Evolutionary conservation across 73 alveolate genomes (phyloP), one percentile per base, ranked within the genome.

Genomic region (Paramecium sexaurelia): DNA sequence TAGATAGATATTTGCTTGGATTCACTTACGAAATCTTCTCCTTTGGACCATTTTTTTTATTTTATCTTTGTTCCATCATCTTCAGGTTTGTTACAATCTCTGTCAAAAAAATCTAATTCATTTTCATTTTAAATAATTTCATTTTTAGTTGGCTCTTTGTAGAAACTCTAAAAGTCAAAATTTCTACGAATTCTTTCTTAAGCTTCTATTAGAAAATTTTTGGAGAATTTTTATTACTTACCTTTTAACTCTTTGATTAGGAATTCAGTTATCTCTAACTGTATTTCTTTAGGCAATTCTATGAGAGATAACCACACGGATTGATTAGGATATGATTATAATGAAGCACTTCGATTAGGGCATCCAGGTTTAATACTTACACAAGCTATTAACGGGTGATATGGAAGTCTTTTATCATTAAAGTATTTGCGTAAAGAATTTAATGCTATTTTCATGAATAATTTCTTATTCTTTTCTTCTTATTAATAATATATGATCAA

Each of bases 301-400:
- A 13, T 24, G 7, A 61, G 26, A 32, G 41, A 61, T 61, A 26
- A 26, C 83, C 83, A 61, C 1, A 61, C 83, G 1, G 19, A 22
- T 32, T 61, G 5, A 24, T 61, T 61, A 32, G 83, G 83, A 61
- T 61, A 61, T 11, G 47, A 29, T n/a, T 61, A 6, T 15, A 61
- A 45, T 13, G 83, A 61, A 3, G 83, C 39, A 32, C 83, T 26
- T 10, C 83, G 11, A 13, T 61, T 26, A 0, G 7, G 3, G 26
- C 47, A 61, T 29, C 83, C 83, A 11, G 83, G 83, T 61, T 61
- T 61, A 1, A 61, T 61, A 4, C 47, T 29, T 61, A 61, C 83
- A 9, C 83, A 61, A 26, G 43, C n/a, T 0, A 61, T 61, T 32
- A 61, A 61, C 6, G 83, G 83, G 11, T 61, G 83, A 61, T 29